Base-by-base conservation (phyloP, 441 rosid genomes). In the Populus hybrid region DNA sequence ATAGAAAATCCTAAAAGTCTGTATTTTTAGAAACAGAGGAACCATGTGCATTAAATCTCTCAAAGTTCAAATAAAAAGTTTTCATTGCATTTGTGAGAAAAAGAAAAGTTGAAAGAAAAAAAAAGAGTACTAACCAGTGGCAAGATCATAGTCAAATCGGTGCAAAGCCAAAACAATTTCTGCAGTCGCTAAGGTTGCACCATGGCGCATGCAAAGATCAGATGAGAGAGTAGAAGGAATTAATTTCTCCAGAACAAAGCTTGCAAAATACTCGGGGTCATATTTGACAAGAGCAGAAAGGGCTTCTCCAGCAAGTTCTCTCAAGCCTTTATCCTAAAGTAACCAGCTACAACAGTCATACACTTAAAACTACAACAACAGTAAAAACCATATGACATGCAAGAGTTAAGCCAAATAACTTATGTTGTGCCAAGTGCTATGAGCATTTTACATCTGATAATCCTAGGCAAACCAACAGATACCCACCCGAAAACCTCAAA, bases 161-260 rank as follows among this genome's bases (percentile, higher is more conserved):
- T 89, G 89, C 69, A 95, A 81, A 78, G 97, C 94, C 84, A 91
- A 85, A 81, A 89, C 89, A 81, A 95, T 84, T 87, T 95, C 99
- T 65, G 91, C 99, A 76, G 82, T 84, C 76, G 98, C 94, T 79
- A 93, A 88, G 81, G 98, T 93, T 57, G 95, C 92, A 86, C 99
- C 99, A 88, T 95, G 99, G 69, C 97, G 99, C 78, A 83, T 85
- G 88, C 97, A 91, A 82, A 95, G 84, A 87, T 95, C 99, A 71
- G 97, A 83, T 34, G 98, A 95, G 63, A 95, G 95, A 76, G 99
- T 95, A 70, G 73, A 86, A 61, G 97, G 97, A 86, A 87, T 84
- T 77, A 95, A 84, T 80, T 90, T 93, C 81, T 89, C 94, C 83
- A 95, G 82, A 79, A 89, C 91, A 87, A 76, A 87, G 76, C 83